phyloP scores from a whole-genome alignment of 2,329 filamentous ascomycete species.

The Meredithiella fracta region DNA sequence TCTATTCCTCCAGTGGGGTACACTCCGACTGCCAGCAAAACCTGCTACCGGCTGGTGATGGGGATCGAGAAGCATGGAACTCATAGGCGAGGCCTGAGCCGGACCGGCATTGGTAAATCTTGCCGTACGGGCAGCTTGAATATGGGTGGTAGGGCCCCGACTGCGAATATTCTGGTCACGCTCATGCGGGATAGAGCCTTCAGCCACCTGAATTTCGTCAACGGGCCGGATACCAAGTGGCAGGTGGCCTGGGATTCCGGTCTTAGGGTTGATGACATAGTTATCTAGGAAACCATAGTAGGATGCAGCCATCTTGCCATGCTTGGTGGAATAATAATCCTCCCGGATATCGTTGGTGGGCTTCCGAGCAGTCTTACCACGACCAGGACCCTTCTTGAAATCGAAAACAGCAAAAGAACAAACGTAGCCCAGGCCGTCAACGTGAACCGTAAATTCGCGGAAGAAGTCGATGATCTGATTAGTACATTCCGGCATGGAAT shows the following conservation, averaged over 20 bases:
- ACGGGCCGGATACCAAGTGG: conserved; percentile 32
- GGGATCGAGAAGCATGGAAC: conserved; percentile 57
- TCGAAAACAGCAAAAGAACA: conserved; percentile 97
- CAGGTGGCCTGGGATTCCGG: conserved; percentile 44
- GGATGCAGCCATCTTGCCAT: conserved; percentile 96
- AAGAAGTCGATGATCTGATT: conserved; percentile 96
- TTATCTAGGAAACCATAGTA: conserved; percentile 92
- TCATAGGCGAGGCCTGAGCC: conserved; percentile 49
- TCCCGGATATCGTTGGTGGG: conserved; percentile 51
- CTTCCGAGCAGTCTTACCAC: conserved; percentile 20
- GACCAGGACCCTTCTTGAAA: conserved; percentile 63
- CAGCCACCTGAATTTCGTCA: neutral
- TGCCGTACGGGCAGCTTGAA: conserved; percentile 3
- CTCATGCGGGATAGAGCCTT: neutral
- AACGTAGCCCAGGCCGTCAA: conserved; percentile 88
- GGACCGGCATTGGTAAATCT: conserved; percentile 33
- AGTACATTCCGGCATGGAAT: conserved; percentile 71
- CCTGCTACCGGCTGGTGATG: conserved; percentile 49
- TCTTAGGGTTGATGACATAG: conserved; percentile 61
- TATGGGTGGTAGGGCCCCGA: neutral
- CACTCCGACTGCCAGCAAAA: conserved; percentile 29
- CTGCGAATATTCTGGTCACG: neutral
- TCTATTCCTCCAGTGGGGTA: conserved; percentile 22
- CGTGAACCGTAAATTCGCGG: conserved; percentile 90
- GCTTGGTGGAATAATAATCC: conserved; percentile 87